Evolutionary conservation across 1,284 basidiomycete genomes (phyloP).

Genomic region (Abortiporus biennis): DNA sequence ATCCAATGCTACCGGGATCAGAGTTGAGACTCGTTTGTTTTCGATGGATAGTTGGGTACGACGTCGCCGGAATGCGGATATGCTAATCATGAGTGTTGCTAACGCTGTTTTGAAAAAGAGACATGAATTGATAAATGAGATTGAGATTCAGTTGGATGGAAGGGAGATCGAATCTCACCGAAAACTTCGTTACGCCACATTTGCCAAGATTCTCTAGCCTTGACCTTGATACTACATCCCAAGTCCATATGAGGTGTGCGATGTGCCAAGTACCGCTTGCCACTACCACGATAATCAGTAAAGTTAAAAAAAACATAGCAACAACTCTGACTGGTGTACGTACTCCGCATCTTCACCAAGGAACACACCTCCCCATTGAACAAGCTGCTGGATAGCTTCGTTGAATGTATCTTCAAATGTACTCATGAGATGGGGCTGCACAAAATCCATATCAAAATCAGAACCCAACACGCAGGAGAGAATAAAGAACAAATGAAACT

Average conservation of each 20-base stretch:
- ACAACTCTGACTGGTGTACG: too few relatives aligned
- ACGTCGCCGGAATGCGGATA: conserved; percentile 26
- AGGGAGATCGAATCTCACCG: conserved; percentile 39
- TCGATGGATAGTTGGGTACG: conserved; percentile 55
- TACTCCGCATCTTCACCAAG: conserved; percentile 67
- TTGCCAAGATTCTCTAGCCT: conserved; percentile 59
- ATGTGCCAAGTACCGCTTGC: conserved; percentile 73
- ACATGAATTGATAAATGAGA: conserved; percentile 5
- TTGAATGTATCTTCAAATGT: conserved; percentile 70
- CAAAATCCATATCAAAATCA: conserved; percentile 13
- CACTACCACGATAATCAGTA: conserved; percentile 35
- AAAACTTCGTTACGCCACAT: conserved; percentile 66
- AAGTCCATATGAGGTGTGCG: conserved; percentile 66
- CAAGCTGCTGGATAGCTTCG: conserved; percentile 79
- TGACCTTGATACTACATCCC: conserved; percentile 67
- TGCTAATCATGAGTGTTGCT: conserved; percentile 21
- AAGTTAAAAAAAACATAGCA: too few relatives aligned
- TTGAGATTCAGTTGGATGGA: conserved; percentile 7
- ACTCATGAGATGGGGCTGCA: conserved; percentile 43
- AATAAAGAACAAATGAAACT: conserved; percentile 19
- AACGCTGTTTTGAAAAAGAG: neutral
- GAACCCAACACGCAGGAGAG: neutral
- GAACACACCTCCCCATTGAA: conserved; percentile 77
- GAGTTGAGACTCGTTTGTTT: conserved; percentile 62
- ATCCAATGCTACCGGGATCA: conserved; percentile 78